Evolutionary conservation across 768 basidiomycete species (phyloP), one percentile per base, ranked within the genome.

Genomic region (Trametes punicea): DNA sequence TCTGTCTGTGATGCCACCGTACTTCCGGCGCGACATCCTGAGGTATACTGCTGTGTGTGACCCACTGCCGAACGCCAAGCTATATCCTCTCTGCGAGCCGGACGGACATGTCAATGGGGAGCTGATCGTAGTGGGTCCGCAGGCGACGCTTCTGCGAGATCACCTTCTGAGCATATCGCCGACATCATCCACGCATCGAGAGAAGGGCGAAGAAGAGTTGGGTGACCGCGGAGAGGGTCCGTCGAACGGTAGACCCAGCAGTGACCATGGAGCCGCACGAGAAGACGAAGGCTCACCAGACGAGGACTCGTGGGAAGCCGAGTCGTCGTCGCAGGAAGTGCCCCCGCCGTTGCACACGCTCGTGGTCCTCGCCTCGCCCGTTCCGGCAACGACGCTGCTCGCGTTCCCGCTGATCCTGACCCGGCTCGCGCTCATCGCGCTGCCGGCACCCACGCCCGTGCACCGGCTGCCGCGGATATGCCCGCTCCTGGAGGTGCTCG

Each of bases 331-430:
- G 13, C 36, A 57, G 6, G 58, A 66, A 16, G 11, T 30, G 6
- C 36, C 62, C 0, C 55, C 67, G 2, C 62, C 68, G 1, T 67
- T 87, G 6, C 71, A 73, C 16, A 78, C 76, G 3, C 71, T 89
- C 42, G 67, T 80, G 9, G 69, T 88, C 13, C 61, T 88, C 31
- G 80, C 78, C 16, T 71, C 76, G 5, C 69, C 71, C 9, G 66
- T 90, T 27, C 62, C 76, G 3, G 67, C 73, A 1, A 70, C 76
- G 2, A 73, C 74, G 1, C 59, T 85, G 20, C 71, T 81, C 45
- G 70, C 77, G 31, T 71, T 88, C 34, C 87, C 87, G 1, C 80
- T 79, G 10, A 87, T 87, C 3, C 69, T 90, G 41, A 87, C 84
- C 1, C 80, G 76, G 46, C 72, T 90, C 39, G 81, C 79, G 18